Percentiles rank a stretch among this genome's conserved stretches.
These are phyloP conservation scores for Candida piceae DNA, from an alignment of 805 yeast genomes.

Conservation along the genomic window DNA sequence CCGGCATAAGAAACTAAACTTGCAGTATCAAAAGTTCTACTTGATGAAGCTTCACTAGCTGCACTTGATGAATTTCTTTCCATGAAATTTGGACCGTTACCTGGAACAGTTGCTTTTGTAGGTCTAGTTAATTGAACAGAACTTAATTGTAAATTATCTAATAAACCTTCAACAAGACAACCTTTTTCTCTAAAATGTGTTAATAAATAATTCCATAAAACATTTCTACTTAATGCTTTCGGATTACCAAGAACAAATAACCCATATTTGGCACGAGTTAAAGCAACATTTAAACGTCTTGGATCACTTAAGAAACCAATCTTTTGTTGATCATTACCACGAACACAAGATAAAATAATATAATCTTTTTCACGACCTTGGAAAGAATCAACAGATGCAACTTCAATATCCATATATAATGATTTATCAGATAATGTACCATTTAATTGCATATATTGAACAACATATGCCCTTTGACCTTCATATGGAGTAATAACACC, in stretches of 20 bases:
- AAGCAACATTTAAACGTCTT: constrained; percentile 82
- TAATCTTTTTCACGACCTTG: constrained; percentile 56
- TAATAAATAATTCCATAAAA: constrained; percentile 74
- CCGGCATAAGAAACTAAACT: constrained; percentile 35
- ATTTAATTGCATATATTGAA: constrained; percentile 70
- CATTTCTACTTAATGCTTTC: constrained; percentile 60
- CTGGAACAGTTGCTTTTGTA: constrained; percentile 1
- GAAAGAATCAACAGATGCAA: constrained; percentile 70
- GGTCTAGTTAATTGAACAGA: constrained; percentile 44
- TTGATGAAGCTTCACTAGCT: constrained; percentile 6
- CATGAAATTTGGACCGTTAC: not conserved
- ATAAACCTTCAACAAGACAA: constrained; percentile 84
- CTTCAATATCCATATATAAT: constrained; percentile 68
- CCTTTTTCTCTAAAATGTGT: constrained; percentile 78
- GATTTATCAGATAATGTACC: constrained; percentile 59
- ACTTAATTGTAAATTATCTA: constrained; percentile 72
- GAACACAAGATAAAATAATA: constrained; percentile 46
- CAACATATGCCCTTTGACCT: constrained; percentile 82
- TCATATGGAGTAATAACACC: constrained; percentile 95
- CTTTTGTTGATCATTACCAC: constrained; percentile 64
- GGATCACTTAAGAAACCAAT: constrained; percentile 85
- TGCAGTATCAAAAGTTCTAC: constrained; percentile 32
- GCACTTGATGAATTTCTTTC: constrained; percentile 5
- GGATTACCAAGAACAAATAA: constrained; percentile 82
- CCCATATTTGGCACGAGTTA: constrained; percentile 85